These are phyloP conservation scores for Sinapis alba DNA, from an alignment of 441 rosid species.

Conservation along the genomic window DNA sequence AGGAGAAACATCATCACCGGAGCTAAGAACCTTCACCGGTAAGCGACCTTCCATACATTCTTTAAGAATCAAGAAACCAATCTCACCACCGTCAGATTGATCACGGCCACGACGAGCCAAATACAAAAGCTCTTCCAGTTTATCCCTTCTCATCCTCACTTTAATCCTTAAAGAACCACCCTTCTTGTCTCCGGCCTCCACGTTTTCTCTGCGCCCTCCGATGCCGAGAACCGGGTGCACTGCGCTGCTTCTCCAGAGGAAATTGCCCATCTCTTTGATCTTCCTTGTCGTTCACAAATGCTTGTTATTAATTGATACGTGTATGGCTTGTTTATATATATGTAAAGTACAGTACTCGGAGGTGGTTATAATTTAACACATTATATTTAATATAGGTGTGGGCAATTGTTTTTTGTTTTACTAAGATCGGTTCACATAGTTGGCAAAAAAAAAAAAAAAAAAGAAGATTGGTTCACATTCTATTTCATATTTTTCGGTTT, in stretches of 20 bases:
- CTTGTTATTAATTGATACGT: slow-evolving; percentile 10
- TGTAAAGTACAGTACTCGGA: not conserved
- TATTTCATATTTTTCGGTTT: not conserved
- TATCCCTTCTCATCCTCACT: slow-evolving; percentile 38
- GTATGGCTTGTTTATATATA: slow-evolving; percentile 12
- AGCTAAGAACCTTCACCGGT: slow-evolving; percentile 20
- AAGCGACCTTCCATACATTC: slow-evolving; percentile 38
- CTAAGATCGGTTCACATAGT: not conserved
- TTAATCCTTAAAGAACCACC: slow-evolving; percentile 22
- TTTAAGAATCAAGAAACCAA: slow-evolving; percentile 35
- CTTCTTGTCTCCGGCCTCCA: slow-evolving; percentile 13
- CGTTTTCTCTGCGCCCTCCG: slow-evolving; percentile 4
- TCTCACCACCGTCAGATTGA: slow-evolving; percentile 12
- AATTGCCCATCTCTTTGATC: slow-evolving; percentile 34
- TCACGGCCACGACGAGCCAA: slow-evolving; percentile 16
- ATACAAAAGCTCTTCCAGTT: slow-evolving; percentile 30
- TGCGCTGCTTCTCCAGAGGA: slow-evolving; percentile 30
- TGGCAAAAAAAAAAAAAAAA: not conserved
- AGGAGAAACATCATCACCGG: slow-evolving; percentile 23
- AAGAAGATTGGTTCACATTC: not conserved
- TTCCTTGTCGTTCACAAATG: slow-evolving; percentile 1
- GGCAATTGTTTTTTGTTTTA: not conserved
- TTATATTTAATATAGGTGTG: slow-evolving; percentile 9
- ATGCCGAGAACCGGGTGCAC: slow-evolving; percentile 28
- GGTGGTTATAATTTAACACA: slow-evolving; percentile 4